Percentiles rank a stretch among this genome's conserved stretches.
Evolutionary conservation across 2,329 filamentous ascomycete genomes (phyloP).

Genomic region (Exophiala lecanii-corni): DNA sequence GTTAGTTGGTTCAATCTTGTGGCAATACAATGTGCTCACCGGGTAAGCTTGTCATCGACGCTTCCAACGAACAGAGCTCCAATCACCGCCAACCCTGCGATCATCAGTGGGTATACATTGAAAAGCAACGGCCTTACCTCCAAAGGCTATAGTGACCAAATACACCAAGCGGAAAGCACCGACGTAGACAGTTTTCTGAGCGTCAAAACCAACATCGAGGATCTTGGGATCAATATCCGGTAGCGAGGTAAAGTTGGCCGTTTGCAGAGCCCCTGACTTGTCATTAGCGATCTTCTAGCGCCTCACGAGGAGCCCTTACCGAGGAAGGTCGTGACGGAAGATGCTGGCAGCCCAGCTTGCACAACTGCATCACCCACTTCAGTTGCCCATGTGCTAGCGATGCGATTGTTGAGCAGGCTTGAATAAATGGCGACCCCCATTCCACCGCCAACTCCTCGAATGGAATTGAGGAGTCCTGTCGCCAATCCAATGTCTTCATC

Average conservation of each 20-base stretch:
- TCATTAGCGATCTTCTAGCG: neutral
- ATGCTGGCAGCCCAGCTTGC: constrained; percentile 9
- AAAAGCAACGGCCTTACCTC: neutral
- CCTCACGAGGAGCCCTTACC: constrained; percentile 1
- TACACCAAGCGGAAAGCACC: constrained; percentile 2
- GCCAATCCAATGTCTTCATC: constrained; percentile 16
- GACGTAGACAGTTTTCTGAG: constrained; percentile 4
- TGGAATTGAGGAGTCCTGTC: constrained; percentile 11
- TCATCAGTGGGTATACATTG: neutral
- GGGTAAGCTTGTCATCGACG: constrained; percentile 49
- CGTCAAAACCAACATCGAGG: neutral
- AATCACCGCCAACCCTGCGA: constrained; percentile 30
- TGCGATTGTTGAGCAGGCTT: constrained; percentile 8
- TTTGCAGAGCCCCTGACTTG: constrained; percentile 5
- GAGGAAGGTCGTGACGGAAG: constrained; percentile 8
- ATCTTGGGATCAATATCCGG: neutral
- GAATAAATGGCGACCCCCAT: constrained; percentile 14
- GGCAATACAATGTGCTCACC: neutral
- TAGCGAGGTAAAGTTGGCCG: neutral
- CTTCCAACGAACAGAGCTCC: constrained; percentile 50
- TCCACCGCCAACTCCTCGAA: constrained; percentile 5
- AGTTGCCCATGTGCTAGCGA: constrained; percentile 7
- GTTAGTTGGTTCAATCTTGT: constrained; percentile 1
- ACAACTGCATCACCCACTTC: constrained; percentile 8
- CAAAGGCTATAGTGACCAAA: constrained; percentile 3